These are phyloP conservation scores for Botrytis aclada DNA, from an alignment of 2,329 filamentous ascomycete species.

Conservation along the genomic window DNA sequence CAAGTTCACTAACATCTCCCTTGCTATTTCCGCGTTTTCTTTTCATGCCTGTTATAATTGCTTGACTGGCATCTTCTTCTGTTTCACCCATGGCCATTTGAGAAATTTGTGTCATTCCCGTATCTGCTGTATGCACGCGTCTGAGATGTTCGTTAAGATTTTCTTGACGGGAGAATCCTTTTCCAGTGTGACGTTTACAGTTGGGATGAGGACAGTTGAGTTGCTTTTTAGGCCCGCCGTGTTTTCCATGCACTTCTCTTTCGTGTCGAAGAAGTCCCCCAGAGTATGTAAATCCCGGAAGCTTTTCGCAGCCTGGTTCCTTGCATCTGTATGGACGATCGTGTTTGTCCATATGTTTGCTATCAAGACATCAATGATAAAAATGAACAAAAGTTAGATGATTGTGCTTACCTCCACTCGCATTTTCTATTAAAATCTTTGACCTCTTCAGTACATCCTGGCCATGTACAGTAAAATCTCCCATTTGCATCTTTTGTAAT, in stretches of 20 bases:
- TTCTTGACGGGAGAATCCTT: slow-evolving; percentile 89
- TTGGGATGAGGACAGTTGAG: slow-evolving; percentile 81
- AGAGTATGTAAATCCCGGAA: slow-evolving; percentile 92
- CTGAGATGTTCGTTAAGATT: slow-evolving; percentile 92
- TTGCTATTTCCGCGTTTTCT: slow-evolving; percentile 44
- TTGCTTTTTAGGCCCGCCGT: slow-evolving; percentile 78
- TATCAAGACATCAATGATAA: slow-evolving; percentile 39
- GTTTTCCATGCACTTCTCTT: slow-evolving; percentile 74
- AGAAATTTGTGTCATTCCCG: slow-evolving; percentile 37
- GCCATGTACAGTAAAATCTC: slow-evolving; percentile 72
- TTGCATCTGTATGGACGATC: slow-evolving; percentile 87
- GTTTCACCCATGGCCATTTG: slow-evolving; percentile 42
- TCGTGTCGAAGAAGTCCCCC: slow-evolving; percentile 87
- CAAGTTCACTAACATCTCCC: slow-evolving; percentile 28
- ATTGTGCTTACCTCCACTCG: slow-evolving; percentile 73
- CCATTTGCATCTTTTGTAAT: slow-evolving; percentile 63
- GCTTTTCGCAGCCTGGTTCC: slow-evolving; percentile 80
- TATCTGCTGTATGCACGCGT: slow-evolving; percentile 71
- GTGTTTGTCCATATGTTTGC: slow-evolving; percentile 98
- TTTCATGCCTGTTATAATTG: slow-evolving; percentile 45
- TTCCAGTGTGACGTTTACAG: slow-evolving; percentile 85
- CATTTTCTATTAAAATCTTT: slow-evolving; percentile 76
- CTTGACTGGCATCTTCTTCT: slow-evolving; percentile 43
- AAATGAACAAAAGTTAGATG: slow-evolving; percentile 26
- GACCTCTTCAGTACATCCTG: slow-evolving; percentile 63